Base-by-base conservation (phyloP, 2,329 filamentous ascomycete genomes). In the Harringtonia lauricola region DNA sequence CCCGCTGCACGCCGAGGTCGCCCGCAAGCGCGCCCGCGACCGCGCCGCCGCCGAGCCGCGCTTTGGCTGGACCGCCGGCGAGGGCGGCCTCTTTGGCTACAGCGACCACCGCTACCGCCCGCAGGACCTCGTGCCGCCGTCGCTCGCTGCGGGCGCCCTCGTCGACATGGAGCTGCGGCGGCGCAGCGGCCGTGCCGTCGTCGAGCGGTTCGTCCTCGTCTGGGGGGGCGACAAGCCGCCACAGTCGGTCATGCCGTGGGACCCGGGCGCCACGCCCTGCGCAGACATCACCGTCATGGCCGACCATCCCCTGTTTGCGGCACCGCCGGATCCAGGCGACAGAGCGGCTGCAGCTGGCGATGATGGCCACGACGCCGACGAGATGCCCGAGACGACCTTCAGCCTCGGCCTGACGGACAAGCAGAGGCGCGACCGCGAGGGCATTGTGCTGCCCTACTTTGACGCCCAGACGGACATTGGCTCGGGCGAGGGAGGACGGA, bases 371-470 rank as follows among this genome's bases (percentile, higher is more conserved):
- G 46, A 36, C 2, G 71, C 59, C 2, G 73, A 73, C 19, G 72
- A 72, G 24, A 68, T 77, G 46, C 74, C 76, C 5, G 76, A 79
- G 54, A 83, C 84, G 10, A 95, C 90, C 0, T 98, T 98, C 58
- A 83, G 84, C 51, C 64, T 98, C 4, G 81, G 83, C 0, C 66
- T 98, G 47, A 96, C 90, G 17, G 90, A 95, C 47, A 88, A 92
- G 66, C 92, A 98, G 66, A 76, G 84, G 54, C 72, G 74, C 51
- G 90, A 94, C 41, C 70, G 92, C 22, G 90, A 95, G 55, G 86
- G 84, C 0, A 86, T 98, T 9, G 85, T 96, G 34, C 60, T 96
- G 61, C 92, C 92, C 15, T 96, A 98, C 60, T 95, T 94, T 63
- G 92, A 98, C 67, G 92, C 92, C 21, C 92, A 98, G 71, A 86